Evolutionary conservation across 352 stramenopile species (phyloP).

Genomic region (Peronosclerospora sorghi): DNA sequence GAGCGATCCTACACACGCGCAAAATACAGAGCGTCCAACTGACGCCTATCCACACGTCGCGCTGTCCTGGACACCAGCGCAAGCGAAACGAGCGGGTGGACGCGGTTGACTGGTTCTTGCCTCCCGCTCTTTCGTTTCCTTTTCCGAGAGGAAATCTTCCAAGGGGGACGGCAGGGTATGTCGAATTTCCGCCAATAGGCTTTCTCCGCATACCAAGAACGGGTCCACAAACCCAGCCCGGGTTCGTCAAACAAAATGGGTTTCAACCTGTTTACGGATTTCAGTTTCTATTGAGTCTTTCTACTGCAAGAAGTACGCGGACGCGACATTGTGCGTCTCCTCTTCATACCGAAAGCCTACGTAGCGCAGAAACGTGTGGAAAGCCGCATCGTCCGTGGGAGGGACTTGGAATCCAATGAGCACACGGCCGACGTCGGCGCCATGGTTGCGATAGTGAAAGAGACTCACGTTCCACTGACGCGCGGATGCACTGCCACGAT

Average conservation of each 20-base stretch:
- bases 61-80: too few species aligned
- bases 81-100: conserved; percentile 11
- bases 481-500: conserved; percentile 18
- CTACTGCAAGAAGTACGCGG: conserved; percentile 70
- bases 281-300: neutral
- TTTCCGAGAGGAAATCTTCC: conserved; percentile 18
- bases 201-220: neutral
- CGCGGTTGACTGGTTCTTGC: conserved; percentile 1
- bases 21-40: too few species aligned
- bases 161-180: neutral
- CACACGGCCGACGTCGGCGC: conserved; percentile 95
- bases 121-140: conserved; percentile 11
- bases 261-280: neutral
- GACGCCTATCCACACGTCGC: neutral
- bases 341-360: conserved; percentile 74
- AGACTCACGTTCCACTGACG: conserved; percentile 94
- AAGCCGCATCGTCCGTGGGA: conserved; percentile 34
- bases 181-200: neutral
- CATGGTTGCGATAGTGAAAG: conserved; percentile 99
- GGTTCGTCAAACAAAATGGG: neutral
- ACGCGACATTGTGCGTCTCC: conserved; percentile 77
- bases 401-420: conserved; percentile 94
- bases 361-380: conserved; percentile 49
- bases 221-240: too few species aligned
- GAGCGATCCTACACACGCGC: conserved; percentile 1